Percentiles rank a stretch among this genome's conserved stretches.
These are phyloP conservation scores for Rosa chinensis DNA, from an alignment of 306 rosid species.

Conservation along the genomic window DNA sequence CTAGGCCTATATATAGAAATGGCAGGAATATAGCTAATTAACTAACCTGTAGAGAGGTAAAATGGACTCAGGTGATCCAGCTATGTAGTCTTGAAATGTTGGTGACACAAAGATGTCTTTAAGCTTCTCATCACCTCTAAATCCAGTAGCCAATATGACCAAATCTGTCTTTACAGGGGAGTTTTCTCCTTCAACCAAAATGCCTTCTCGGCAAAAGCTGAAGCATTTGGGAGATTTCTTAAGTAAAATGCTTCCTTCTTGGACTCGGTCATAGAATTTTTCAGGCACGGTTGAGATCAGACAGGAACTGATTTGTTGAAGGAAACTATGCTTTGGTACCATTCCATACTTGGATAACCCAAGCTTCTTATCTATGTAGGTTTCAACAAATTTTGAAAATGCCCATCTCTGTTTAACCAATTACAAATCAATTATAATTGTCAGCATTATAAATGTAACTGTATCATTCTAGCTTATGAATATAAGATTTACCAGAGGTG, in stretches of 20 bases:
- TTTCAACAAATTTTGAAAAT: conserved; percentile 62
- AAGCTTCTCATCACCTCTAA: conserved; percentile 62
- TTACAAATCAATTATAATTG: neutral
- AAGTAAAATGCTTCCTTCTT: conserved; percentile 59
- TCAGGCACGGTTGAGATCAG: conserved; percentile 43
- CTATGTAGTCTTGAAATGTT: conserved; percentile 42
- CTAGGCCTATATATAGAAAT: no score
- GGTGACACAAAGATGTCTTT: conserved; percentile 51
- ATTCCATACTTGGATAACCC: conserved; percentile 53
- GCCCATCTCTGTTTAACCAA: conserved; percentile 50
- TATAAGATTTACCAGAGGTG: conserved; percentile 48
- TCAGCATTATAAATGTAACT: neutral
- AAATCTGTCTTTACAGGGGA: conserved; percentile 40
- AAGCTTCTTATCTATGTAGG: conserved; percentile 42
- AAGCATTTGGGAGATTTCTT: conserved; percentile 44
- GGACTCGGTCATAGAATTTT: conserved; percentile 54
- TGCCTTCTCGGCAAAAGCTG: conserved; percentile 50
- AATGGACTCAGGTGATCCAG: conserved; percentile 29
- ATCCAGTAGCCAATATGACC: conserved; percentile 67
- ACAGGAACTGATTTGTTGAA: conserved; percentile 46
- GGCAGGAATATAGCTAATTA: neutral
- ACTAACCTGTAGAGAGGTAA: conserved; percentile 64
- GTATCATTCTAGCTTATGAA: neutral
- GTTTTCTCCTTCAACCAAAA: conserved; percentile 47
- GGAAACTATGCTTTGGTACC: conserved; percentile 66